Conservation (phyloP, 1,284 basidiomycete genomes). For the Cryptococcus maquisensis region DNA sequence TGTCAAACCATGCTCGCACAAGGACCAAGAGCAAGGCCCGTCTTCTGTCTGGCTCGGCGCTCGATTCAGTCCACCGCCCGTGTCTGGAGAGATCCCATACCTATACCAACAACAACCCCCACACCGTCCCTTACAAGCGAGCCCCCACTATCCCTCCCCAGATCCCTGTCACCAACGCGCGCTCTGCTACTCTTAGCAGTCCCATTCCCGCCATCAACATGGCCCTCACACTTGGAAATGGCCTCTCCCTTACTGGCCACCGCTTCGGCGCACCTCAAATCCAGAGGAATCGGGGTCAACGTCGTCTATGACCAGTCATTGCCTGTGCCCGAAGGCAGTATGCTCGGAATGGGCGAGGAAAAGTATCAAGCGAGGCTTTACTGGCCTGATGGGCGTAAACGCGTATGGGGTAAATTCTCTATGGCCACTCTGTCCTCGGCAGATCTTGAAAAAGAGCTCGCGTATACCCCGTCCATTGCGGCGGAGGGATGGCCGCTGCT, state of each 20-base stretch:
- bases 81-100: no score
- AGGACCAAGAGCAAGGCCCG: no score
- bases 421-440: conserved; percentile 13
- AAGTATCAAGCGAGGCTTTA: conserved; percentile 32
- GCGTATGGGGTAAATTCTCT: conserved; percentile 17
- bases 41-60: no score
- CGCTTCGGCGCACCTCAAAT: conserved; percentile 18
- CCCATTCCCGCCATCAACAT: conserved; percentile 31
- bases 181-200: conserved; percentile 35
- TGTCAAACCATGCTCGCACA: no score
- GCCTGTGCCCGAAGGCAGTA: background rate
- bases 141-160: conserved; percentile 21
- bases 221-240: conserved; percentile 41
- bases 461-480: conserved; percentile 13
- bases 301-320: conserved; percentile 32
- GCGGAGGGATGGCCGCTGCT: background rate
- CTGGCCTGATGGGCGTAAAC: conserved; percentile 31
- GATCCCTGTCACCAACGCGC: conserved; percentile 21
- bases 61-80: no score
- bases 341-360: conserved; percentile 12
- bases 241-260: conserved; percentile 28
- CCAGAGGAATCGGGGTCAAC: conserved; percentile 28
- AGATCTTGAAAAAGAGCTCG: conserved; percentile 10
- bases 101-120: no score
- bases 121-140: no score